A percentile compares a stretch with the other conserved stretches of the same genome.
Conservation (phyloP, 306 rosid species). For the Medicago truncatula region MtrunA17r5.0-ANR NC_053042.1:19518001-19518500, state of each 20-base stretch:
- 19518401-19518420: constrained; percentile 72
- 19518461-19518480: constrained; percentile 4
- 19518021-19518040: too few species aligned
- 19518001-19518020: too few species aligned
- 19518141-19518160: background rate
- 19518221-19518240: constrained; percentile 81
- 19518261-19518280: background rate
- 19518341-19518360: constrained; percentile 90
- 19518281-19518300: background rate
- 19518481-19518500: background rate
- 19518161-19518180: background rate
- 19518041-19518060: too few species aligned
- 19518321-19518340: background rate
- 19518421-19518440: constrained; percentile 60
- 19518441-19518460: background rate
- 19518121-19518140: too few species aligned
- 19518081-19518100: too few species aligned
- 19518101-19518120: too few species aligned
- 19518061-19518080: too few species aligned
- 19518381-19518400: constrained; percentile 82
- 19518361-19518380: constrained; percentile 77
- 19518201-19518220: constrained; percentile 70
- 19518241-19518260: constrained; percentile 48
- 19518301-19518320: too few species aligned
- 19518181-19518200: constrained; percentile 7